These are phyloP conservation scores for Setaria viridis DNA, from an alignment of 202 grass and related monocot species.

Conservation along the genomic window DNA sequence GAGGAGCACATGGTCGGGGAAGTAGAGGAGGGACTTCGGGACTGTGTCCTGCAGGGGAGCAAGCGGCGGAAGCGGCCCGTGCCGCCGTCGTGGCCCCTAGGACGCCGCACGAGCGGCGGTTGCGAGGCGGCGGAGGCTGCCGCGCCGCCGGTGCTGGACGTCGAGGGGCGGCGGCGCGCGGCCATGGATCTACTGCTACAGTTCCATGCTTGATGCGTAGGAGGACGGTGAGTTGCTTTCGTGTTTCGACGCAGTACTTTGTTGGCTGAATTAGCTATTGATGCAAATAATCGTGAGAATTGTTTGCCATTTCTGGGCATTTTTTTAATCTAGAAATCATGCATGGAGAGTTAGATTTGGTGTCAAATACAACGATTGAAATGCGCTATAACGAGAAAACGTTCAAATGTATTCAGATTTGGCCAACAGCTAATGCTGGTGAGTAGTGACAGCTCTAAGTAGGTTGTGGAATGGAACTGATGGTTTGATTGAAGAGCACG, in stretches of 20 bases:
- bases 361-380: not conserved
- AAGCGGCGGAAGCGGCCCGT: constrained; percentile 51
- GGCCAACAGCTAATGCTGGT: not conserved
- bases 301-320: not conserved
- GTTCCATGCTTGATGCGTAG: constrained; percentile 52
- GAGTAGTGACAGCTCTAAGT: no score
- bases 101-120: constrained; percentile 23
- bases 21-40: constrained; percentile 46
- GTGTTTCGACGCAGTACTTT: not conserved
- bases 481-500: not conserved
- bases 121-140: constrained; percentile 5
- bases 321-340: not conserved
- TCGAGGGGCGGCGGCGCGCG: constrained; percentile 38
- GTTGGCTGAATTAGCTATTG: not conserved
- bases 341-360: not conserved
- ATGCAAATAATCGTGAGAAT: not conserved
- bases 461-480: not conserved
- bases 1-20: constrained; percentile 44
- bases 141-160: constrained; percentile 16
- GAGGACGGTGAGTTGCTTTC: constrained; percentile 11
- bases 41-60: constrained; percentile 43
- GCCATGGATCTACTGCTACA: constrained; percentile 58
- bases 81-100: constrained; percentile 52
- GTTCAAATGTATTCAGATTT: not conserved
- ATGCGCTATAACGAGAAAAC: not conserved